A percentile compares a stretch with the other conserved stretches of the same genome.
These are phyloP conservation scores for Megacollybia platyphylla DNA, from an alignment of 1,284 basidiomycete species.

Conservation along the genomic window DNA sequence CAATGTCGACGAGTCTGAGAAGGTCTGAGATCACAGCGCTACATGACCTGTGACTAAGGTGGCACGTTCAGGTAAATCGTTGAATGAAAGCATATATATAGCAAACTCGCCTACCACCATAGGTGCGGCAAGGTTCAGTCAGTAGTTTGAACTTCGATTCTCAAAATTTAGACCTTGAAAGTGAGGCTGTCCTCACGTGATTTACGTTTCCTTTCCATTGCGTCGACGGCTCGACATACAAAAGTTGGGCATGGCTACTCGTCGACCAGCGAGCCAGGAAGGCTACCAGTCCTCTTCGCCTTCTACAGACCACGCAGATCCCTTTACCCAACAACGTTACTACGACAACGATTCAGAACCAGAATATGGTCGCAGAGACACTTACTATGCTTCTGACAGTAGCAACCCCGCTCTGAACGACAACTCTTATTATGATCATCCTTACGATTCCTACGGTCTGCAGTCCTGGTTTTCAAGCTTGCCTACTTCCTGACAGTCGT, in stretches of 20 bases:
- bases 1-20: too few relatives aligned
- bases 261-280: constrained; percentile 31
- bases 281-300: constrained; percentile 30
- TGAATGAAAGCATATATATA: too few relatives aligned
- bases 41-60: too few relatives aligned
- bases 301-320: constrained; percentile 34
- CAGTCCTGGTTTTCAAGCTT: constrained; percentile 7
- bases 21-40: too few relatives aligned
- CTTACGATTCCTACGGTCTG: constrained; percentile 56
- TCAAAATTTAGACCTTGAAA: too few relatives aligned
- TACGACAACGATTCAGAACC: constrained; percentile 71
- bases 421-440: constrained; percentile 50
- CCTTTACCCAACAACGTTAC: constrained; percentile 43
- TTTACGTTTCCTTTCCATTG: too few relatives aligned
- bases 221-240: constrained; percentile 1
- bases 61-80: too few relatives aligned
- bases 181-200: too few relatives aligned
- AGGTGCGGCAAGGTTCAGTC: too few relatives aligned
- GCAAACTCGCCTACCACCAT: too few relatives aligned
- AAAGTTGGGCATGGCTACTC: constrained; percentile 17
- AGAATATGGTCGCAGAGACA: constrained; percentile 49
- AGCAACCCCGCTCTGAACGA: constrained; percentile 45
- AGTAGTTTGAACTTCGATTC: too few relatives aligned
- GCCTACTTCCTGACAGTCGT: constrained; percentile 12
- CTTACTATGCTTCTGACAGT: constrained; percentile 50